Evolutionary conservation across 495 filamentous ascomycete genomes (phyloP), one percentile per base, ranked within the genome.

Genomic region (Lentithecium fluviatile): DNA sequence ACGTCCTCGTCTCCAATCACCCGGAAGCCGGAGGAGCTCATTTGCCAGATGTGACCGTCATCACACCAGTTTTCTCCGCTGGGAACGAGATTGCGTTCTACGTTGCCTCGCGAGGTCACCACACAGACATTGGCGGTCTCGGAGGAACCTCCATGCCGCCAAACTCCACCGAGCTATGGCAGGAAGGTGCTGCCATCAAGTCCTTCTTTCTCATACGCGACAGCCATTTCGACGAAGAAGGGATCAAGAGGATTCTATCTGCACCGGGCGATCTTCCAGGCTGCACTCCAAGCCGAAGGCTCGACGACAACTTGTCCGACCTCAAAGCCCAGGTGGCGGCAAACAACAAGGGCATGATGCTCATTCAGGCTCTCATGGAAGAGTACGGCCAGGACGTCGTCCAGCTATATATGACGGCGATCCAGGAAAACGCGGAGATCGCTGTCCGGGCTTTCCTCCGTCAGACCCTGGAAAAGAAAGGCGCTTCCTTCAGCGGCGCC

Each of bases 101-200:
- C 68, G 94, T 95, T 4, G 93, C 94, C 3, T 95, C 90, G 6
- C 83, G 93, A 34, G 93, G 92, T 0, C 93, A 97, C 70, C 93
- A 97, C 62, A 93, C 93, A 1, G 93, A 97, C 71, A 97, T 97
- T 66, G 93, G 93, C 12, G 93, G 93, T 32, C 96, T 96, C 55
- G 81, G 95, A 6, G 91, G 94, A 0, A 94, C 93, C 6, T 94
- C 89, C 34, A 97, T 97, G 94, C 93, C 93, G 0, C 93, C 93
- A 1, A 88, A 96, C 60, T 96, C 91, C 1, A 84, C 88, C 2
- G 93, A 96, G 66, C 81, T 97, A 0, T 96, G 80, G 77, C 92
- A 97, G 71, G 93, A 97, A 74, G 93, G 93, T 6, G 92, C 94
- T 0, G 82, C 90, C 6, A 95, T 97, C 64, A 90, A 93, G 73